phyloP scores from a whole-genome alignment of 2,329 filamentous ascomycete genomes.

The Alternaria metachromatica region DNA sequence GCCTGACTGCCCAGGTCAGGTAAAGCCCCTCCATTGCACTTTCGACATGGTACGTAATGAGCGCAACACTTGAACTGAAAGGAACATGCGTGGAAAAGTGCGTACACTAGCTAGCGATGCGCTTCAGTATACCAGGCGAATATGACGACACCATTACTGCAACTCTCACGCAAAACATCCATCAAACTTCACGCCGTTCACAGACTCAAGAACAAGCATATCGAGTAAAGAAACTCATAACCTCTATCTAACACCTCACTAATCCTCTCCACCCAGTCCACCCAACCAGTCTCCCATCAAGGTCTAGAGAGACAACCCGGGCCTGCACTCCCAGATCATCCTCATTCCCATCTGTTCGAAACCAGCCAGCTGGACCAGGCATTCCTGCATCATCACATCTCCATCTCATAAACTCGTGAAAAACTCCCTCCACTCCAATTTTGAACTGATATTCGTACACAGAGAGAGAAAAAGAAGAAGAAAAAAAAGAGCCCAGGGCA shows the following conservation, averaged over 20 bases:
- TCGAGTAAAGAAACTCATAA: not conserved
- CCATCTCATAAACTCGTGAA: not conserved
- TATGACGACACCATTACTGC: not conserved
- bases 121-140: not conserved
- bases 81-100: no score
- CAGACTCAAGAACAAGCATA: not conserved
- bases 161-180: not conserved
- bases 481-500: not conserved
- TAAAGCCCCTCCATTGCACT: not conserved
- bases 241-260: not conserved
- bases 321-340: slow-evolving; percentile 41
- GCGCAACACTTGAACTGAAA: not conserved
- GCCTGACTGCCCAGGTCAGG: slow-evolving; percentile 19
- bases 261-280: not conserved
- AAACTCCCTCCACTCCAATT: slow-evolving; percentile 8
- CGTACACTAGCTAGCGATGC: not conserved
- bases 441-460: slow-evolving; percentile 26
- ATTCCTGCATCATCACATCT: slow-evolving; percentile 1
- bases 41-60: not conserved
- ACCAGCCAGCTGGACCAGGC: not conserved
- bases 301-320: slow-evolving; percentile 13
- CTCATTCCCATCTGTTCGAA: slow-evolving; percentile 10
- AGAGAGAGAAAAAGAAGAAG: slow-evolving; percentile 13
- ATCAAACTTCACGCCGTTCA: not conserved
- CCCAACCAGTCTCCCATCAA: not conserved